These are phyloP conservation scores for Hypoxylon sp. DNA, from an alignment of 2,329 filamentous ascomycete species.

Conservation along the genomic window DNA sequence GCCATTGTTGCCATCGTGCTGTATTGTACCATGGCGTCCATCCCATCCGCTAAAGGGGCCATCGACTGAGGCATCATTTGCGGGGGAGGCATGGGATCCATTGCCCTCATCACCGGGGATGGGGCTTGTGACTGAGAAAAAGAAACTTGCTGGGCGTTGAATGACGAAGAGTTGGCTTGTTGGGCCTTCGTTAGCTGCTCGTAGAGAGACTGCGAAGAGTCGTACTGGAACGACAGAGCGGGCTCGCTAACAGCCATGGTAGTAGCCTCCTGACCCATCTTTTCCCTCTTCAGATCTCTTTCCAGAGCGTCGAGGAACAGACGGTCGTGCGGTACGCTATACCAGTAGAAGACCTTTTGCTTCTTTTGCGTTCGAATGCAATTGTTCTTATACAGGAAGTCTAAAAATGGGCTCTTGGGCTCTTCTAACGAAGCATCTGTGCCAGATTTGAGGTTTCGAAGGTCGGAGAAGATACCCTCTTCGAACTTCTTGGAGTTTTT, in stretches of 20 bases:
- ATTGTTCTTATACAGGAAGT: conserved; percentile 99
- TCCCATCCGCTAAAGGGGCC: conserved; percentile 72
- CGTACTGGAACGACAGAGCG: conserved; percentile 97
- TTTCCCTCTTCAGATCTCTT: conserved; percentile 97
- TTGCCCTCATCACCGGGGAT: conserved; percentile 89
- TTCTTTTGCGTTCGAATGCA: conserved; percentile 99
- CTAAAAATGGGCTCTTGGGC: conserved; percentile 97
- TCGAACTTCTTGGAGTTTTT: conserved; percentile 99
- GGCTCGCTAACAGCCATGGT: conserved; percentile 98
- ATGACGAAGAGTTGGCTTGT: conserved; percentile 97
- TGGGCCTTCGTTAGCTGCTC: conserved; percentile 99
- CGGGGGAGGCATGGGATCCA: conserved; percentile 95
- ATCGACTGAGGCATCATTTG: conserved; percentile 78
- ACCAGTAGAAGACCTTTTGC: conserved; percentile 99
- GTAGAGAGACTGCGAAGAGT: conserved; percentile 98
- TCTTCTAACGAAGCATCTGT: conserved; percentile 98
- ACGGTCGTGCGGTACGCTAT: conserved; percentile 97
- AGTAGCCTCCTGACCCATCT: conserved; percentile 97
- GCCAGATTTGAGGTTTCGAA: conserved; percentile 97
- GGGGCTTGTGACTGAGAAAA: conserved; percentile 83
- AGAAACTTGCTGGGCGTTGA: conserved; percentile 81
- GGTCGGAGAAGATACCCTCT: conserved; percentile 98
- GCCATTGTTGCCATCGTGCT: conserved; percentile 78
- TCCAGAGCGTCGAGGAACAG: conserved; percentile 98
- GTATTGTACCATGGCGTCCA: conserved; percentile 82